These are phyloP conservation scores for Fraxinus angustifolia DNA, from an alignment of 305 asterid species.

Conservation along the genomic window DNA sequence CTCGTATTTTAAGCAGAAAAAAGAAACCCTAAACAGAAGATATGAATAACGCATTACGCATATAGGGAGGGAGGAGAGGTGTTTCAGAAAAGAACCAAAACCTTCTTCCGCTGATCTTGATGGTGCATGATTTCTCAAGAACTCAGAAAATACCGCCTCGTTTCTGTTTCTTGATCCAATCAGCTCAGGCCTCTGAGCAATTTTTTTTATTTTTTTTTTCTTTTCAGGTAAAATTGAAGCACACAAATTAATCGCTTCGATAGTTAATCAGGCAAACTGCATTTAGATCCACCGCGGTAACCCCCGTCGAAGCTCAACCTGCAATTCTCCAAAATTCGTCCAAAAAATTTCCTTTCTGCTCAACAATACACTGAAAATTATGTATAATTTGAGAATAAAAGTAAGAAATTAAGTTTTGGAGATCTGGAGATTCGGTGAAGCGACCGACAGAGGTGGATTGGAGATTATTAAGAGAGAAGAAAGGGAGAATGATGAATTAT, in stretches of 20 bases:
- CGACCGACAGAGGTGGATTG: constrained; percentile 2
- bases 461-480: constrained; percentile 4
- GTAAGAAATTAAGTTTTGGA: not conserved
- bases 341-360: not conserved
- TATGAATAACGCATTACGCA: not conserved
- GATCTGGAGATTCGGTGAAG: not conserved
- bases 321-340: constrained; percentile 14
- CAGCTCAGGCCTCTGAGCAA: not conserved
- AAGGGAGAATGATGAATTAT: not conserved
- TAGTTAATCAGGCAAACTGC: constrained; percentile 1
- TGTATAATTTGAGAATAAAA: not conserved
- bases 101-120: constrained; percentile 12
- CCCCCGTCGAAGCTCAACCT: constrained; percentile 13
- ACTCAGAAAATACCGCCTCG: not conserved
- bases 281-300: constrained; percentile 16
- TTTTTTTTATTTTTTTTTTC: not conserved
- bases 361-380: not conserved
- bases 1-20: not conserved
- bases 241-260: constrained; percentile 2
- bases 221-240: constrained; percentile 3
- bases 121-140: not conserved
- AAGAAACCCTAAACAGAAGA: not conserved
- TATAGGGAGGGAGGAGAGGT: not conserved
- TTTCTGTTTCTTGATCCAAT: not conserved
- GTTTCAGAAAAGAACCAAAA: not conserved